Evolutionary conservation across 306 rosid species (phyloP).

Genomic region (Nissolia schottii): DNA sequence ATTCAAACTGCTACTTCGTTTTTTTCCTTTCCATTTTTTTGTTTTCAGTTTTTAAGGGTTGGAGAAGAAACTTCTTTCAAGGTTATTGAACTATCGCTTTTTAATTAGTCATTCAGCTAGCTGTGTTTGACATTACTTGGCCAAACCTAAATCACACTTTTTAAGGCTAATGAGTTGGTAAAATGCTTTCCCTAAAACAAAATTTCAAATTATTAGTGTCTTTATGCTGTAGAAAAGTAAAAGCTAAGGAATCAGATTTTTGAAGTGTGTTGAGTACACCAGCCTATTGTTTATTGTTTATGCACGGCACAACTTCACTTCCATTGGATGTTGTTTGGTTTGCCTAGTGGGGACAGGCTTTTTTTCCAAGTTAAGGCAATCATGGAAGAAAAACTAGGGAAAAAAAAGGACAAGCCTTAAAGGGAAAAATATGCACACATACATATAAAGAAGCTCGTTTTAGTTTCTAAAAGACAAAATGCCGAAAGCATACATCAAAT

Average conservation of each 20-base stretch:
- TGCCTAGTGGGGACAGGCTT: conserved; percentile 44
- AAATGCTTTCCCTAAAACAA: conserved; percentile 17
- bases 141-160: conserved; percentile 24
- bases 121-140: conserved; percentile 22
- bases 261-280: conserved; percentile 29
- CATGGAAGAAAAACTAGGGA: not conserved
- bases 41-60: not conserved
- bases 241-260: conserved; percentile 46
- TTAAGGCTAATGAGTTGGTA: conserved; percentile 28
- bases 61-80: not conserved
- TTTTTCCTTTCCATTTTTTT: not conserved
- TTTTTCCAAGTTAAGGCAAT: conserved; percentile 62
- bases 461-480: conserved; percentile 15
- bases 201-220: conserved; percentile 32
- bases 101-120: conserved; percentile 9
- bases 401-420: conserved; percentile 4
- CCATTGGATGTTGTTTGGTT: conserved; percentile 36
- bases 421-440: not conserved
- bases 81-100: not conserved
- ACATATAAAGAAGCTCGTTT: not conserved
- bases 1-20: not conserved
- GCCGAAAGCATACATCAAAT: conserved; percentile 6
- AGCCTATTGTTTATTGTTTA: conserved; percentile 24
- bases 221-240: conserved; percentile 65
- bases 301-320: conserved; percentile 39